These are phyloP conservation scores for Daedalea quercina DNA, from an alignment of 768 basidiomycete genomes.

Conservation along the genomic window DNA sequence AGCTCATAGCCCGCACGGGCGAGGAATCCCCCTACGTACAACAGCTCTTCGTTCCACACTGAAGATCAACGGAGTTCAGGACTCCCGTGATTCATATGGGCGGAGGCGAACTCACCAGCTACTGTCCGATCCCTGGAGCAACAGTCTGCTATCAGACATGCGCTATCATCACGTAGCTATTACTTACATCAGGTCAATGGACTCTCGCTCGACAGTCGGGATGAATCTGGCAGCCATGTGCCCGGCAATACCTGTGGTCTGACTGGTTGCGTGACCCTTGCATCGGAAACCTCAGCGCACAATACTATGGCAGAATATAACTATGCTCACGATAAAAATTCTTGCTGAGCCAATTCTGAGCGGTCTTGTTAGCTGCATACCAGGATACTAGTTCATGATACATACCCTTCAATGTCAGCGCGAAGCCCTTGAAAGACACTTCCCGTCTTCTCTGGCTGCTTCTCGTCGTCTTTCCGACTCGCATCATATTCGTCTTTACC, in stretches of 20 bases:
- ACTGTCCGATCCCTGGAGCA: conserved; percentile 69
- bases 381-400: neutral
- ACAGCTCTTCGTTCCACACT: conserved; percentile 90
- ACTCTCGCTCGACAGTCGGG: conserved; percentile 93
- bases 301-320: too few species aligned
- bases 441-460: conserved; percentile 52
- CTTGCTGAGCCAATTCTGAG: conserved; percentile 58
- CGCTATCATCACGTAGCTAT: neutral
- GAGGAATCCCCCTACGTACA: conserved; percentile 79
- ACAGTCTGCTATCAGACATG: conserved; percentile 1
- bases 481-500: conserved; percentile 77
- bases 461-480: conserved; percentile 60
- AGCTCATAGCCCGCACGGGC: conserved; percentile 79
- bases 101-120: conserved; percentile 40
- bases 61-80: too few species aligned
- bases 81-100: too few species aligned
- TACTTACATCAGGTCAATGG: conserved; percentile 77
- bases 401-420: conserved; percentile 79
- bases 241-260: conserved; percentile 79
- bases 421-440: conserved; percentile 85
- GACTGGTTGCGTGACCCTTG: conserved; percentile 87
- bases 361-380: neutral
- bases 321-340: conserved; percentile 89
- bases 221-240: conserved; percentile 82
- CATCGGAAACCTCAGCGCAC: too few species aligned